Percentiles rank a stretch among this genome's conserved stretches.
These are phyloP conservation scores for Smittium mucronatum DNA, from an alignment of 371 early-diverging fungal genomes.

Conservation along the genomic window DNA sequence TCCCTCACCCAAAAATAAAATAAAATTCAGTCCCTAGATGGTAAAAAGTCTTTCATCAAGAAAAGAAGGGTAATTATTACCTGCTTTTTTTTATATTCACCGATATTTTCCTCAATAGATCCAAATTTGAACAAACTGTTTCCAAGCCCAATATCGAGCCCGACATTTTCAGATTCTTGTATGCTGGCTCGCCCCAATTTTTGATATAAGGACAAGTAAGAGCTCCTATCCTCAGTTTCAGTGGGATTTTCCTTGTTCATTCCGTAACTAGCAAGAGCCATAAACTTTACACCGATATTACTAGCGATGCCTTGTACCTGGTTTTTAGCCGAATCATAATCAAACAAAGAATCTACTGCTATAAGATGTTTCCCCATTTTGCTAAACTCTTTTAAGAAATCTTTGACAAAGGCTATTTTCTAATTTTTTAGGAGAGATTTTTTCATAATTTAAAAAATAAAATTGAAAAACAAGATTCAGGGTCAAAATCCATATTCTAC, in stretches of 20 bases:
- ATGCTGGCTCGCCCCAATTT: slow-evolving; percentile 5
- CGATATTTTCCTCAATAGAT: slow-evolving; percentile 64
- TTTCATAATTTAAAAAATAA: not conserved
- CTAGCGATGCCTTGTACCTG: not conserved
- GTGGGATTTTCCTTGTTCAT: not conserved
- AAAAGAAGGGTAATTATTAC: slow-evolving; percentile 17
- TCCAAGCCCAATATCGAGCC: slow-evolving; percentile 63
- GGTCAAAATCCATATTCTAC: no score
- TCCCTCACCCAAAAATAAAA: not conserved
- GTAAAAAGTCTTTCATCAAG: not conserved
- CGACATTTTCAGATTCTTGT: slow-evolving; percentile 48
- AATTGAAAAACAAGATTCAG: not conserved
- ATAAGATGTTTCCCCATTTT: not conserved
- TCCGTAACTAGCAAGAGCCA: not conserved
- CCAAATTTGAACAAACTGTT: slow-evolving; percentile 74
- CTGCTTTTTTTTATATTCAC: slow-evolving; percentile 59
- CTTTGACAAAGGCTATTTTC: not conserved
- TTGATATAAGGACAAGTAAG: not conserved
- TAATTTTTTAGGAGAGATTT: not conserved
- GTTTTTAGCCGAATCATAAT: not conserved
- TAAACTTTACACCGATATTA: not conserved
- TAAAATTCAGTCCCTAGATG: not conserved
- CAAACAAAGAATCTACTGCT: not conserved
- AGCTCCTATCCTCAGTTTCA: not conserved
- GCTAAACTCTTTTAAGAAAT: not conserved